Base-by-base conservation (phyloP, 2,329 filamentous ascomycete genomes). In the Polychaeton citri region DNA sequence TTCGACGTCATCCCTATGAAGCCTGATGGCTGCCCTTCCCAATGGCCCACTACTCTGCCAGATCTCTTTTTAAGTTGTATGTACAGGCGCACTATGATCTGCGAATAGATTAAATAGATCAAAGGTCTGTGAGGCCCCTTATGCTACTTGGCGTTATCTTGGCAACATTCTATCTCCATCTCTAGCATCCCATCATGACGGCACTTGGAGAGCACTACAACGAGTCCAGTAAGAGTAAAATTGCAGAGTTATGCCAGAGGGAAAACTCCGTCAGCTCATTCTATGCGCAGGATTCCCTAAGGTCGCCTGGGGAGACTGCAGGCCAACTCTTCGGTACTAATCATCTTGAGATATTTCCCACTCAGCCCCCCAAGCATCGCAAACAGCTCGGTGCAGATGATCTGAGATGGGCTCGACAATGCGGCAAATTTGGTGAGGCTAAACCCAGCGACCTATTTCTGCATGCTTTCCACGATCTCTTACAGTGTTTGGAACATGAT, bases 361-460 rank as follows among this genome's bases (percentile, higher is more conserved):
- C 32, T 38, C 52, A 24, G 38, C 37, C 15, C 49, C 38, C 24
- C 38, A 37, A 24, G 19, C 37, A 7, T 26, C 44, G 12, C 34
- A 35, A 15, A 16, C 35, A 19, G 16, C 33, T 28, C 33, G 36
- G 38, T 44, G 21, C 53, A 2, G 62, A 68, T 33, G 66, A 70
- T 19, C 51, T 81, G 18, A 56, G 71, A 26, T 65, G 61, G 31
- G 76, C 76, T 1, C 58, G 60, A 6, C 50, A 65, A 37, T 84
- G 79, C 51, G 81, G 81, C 2, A 74, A 71, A 35, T 87, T 80
- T 72, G 79, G 78, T 0, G 51, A 65, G 0, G 65, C 68, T 1
- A 39, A 64, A 35, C 82, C 80, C 0, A 81, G 76, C 43, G 66
- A 76, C 12, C 58, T 86, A 0, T 87, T 87, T 50, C 57, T 84